phyloP scores from a whole-genome alignment of 2,329 filamentous ascomycete species.

The Coniella vitis region DNA sequence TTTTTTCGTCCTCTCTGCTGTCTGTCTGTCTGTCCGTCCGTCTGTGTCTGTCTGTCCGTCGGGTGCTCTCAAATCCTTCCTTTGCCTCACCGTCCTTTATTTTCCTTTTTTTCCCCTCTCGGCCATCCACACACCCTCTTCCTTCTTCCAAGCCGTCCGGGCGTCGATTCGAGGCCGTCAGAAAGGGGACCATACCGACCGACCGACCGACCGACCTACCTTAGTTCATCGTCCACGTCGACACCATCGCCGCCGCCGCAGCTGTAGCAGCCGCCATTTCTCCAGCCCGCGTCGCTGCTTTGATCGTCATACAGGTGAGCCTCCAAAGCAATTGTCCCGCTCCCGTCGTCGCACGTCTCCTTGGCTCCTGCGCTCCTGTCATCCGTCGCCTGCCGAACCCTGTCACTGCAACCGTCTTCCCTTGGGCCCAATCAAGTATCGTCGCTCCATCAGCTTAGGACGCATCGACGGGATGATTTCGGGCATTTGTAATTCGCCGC shows the following conservation, averaged over 20 bases:
- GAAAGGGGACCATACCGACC: constrained; percentile 2
- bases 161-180: constrained; percentile 9
- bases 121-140: constrained; percentile 3
- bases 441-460: neutral
- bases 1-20: neutral
- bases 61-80: neutral
- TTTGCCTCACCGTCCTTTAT: constrained; percentile 4
- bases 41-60: too few species aligned
- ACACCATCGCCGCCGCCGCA: neutral
- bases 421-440: neutral
- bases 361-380: neutral
- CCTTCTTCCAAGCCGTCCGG: constrained; percentile 5
- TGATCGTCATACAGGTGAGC: constrained; percentile 10
- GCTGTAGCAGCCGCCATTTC: neutral
- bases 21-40: too few species aligned
- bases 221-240: neutral
- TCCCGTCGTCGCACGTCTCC: neutral
- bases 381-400: neutral
- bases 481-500: too few species aligned
- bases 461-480: too few species aligned
- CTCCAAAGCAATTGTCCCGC: neutral
- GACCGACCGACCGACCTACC: neutral
- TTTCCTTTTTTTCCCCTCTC: neutral
- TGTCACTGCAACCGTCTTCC: neutral
- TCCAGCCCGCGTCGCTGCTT: constrained; percentile 1